phyloP scores from a whole-genome alignment of 768 basidiomycete genomes.

The Ramaria rubella region DNA sequence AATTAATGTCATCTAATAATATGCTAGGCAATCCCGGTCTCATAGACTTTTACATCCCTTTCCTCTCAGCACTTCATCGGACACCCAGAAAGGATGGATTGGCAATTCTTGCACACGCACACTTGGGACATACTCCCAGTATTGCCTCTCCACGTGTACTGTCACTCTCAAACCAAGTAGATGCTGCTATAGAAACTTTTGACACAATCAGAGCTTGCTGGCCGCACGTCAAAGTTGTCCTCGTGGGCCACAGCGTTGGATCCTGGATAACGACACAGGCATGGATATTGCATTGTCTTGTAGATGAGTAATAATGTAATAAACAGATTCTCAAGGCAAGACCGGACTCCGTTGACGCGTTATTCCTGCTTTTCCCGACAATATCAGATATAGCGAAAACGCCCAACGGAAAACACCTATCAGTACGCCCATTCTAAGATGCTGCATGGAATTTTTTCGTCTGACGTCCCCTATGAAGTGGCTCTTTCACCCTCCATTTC shows the following conservation, averaged over 20 bases:
- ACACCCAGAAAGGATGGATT: slow-evolving; percentile 27
- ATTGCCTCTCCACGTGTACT: slow-evolving; percentile 25
- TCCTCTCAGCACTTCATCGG: slow-evolving; percentile 47
- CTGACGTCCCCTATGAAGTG: slow-evolving; percentile 27
- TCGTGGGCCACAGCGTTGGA: slow-evolving; percentile 68
- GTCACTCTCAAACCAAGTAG: slow-evolving; percentile 44
- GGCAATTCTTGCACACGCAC: slow-evolving; percentile 54
- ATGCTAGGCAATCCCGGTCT: slow-evolving; percentile 50
- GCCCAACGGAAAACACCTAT: slow-evolving; percentile 55
- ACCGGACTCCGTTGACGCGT: slow-evolving; percentile 30
- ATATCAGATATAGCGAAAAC: slow-evolving; percentile 55
- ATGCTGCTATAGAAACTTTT: slow-evolving; percentile 48
- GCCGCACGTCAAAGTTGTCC: slow-evolving; percentile 29
- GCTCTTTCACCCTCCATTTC: slow-evolving; percentile 42
- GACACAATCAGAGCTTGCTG: slow-evolving; percentile 25
- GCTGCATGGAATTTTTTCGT: background rate
- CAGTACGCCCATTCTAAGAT: slow-evolving; percentile 35
- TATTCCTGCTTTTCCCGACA: slow-evolving; percentile 67
- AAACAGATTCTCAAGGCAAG: slow-evolving; percentile 46
- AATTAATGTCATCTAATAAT: background rate
- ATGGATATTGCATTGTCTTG: slow-evolving; percentile 14
- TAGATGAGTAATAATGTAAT: background rate
- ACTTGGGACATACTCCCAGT: slow-evolving; percentile 56
- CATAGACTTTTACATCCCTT: slow-evolving; percentile 59
- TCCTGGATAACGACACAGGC: slow-evolving; percentile 63